A percentile compares a stretch with the other conserved stretches of the same genome.
phyloP scores from a whole-genome alignment of 495 filamentous ascomycete genomes.

The Penicillium odoratum region DNA sequence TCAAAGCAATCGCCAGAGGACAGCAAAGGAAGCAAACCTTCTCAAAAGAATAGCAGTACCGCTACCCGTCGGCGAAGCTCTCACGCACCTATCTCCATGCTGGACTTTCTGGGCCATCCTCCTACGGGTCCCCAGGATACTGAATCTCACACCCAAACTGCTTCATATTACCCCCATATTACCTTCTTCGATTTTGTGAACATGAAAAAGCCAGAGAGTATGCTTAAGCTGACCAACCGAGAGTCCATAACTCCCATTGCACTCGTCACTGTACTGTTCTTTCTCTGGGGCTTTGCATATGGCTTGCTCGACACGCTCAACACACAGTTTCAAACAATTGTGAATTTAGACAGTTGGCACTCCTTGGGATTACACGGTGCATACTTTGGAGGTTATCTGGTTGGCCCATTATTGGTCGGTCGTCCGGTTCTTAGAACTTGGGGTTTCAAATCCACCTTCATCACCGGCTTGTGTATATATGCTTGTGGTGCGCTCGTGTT shows the following conservation, averaged over 20 bases:
- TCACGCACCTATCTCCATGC: conserved; percentile 26
- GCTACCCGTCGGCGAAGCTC: conserved; percentile 13
- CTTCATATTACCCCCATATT: conserved; percentile 35
- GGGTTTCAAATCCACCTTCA: conserved; percentile 69
- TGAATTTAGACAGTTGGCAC: conserved; percentile 46
- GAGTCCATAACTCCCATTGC: conserved; percentile 58
- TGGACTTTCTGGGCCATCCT: conserved; percentile 39
- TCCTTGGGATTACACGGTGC: conserved; percentile 62
- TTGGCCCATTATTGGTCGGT: conserved; percentile 60
- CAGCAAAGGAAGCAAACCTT: conserved; percentile 19
- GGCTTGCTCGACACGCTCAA: conserved; percentile 78
- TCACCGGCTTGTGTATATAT: conserved; percentile 63
- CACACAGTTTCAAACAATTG: conserved; percentile 52
- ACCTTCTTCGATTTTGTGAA: conserved; percentile 83
- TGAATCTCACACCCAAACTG: conserved; percentile 35
- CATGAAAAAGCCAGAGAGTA: conserved; percentile 72
- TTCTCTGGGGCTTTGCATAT: conserved; percentile 86
- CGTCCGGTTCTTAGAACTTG: conserved; percentile 57
- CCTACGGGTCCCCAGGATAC: conserved; percentile 26
- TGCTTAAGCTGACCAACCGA: conserved; percentile 62
- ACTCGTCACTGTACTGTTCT: conserved; percentile 75
- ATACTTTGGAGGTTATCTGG: conserved; percentile 63
- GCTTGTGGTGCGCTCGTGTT: conserved; percentile 66
- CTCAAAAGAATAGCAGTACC: conserved; percentile 12
- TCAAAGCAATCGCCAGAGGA: conserved; percentile 9